A percentile compares a stretch with the other conserved stretches of the same genome.
Conservation (phyloP, 805 yeast species). For the Lipomyces orientalis region DNA sequence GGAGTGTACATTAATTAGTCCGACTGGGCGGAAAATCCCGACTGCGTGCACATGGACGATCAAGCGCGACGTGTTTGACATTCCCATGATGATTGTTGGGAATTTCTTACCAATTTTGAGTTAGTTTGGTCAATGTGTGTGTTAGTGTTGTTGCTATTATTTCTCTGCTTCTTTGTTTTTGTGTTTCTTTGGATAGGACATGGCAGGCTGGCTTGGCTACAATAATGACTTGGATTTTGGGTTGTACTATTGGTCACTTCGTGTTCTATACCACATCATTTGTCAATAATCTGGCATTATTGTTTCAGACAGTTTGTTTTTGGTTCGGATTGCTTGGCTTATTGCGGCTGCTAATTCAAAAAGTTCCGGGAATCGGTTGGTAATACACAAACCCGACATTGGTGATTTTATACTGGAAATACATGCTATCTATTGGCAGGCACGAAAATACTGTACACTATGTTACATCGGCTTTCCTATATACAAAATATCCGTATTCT, state of each 20-base stretch:
- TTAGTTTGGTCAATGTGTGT: constrained; percentile 15
- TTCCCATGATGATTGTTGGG: constrained; percentile 96
- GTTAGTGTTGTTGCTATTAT: background rate
- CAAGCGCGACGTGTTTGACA: constrained; percentile 92
- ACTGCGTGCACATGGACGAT: constrained; percentile 92
- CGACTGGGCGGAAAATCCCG: constrained; percentile 53
- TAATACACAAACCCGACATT: background rate
- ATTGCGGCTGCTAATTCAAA: background rate
- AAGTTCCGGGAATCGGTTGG: background rate
- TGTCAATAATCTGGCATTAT: background rate
- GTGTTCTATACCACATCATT: background rate
- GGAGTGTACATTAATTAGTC: constrained; percentile 76
- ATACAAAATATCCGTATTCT: background rate
- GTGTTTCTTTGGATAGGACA: background rate
- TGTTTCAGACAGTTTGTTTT: background rate
- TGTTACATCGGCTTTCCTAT: background rate
- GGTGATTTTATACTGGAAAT: background rate
- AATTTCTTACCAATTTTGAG: constrained; percentile 78
- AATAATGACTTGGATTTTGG: background rate
- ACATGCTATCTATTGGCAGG: background rate
- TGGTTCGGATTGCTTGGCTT: background rate
- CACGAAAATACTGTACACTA: background rate
- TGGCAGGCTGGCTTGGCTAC: background rate
- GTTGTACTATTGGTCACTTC: no score
- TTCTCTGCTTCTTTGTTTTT: background rate